Evolutionary conservation across 495 filamentous ascomycete genomes (phyloP), one percentile per base, ranked within the genome.

Genomic region (Glutinoglossum americanum): DNA sequence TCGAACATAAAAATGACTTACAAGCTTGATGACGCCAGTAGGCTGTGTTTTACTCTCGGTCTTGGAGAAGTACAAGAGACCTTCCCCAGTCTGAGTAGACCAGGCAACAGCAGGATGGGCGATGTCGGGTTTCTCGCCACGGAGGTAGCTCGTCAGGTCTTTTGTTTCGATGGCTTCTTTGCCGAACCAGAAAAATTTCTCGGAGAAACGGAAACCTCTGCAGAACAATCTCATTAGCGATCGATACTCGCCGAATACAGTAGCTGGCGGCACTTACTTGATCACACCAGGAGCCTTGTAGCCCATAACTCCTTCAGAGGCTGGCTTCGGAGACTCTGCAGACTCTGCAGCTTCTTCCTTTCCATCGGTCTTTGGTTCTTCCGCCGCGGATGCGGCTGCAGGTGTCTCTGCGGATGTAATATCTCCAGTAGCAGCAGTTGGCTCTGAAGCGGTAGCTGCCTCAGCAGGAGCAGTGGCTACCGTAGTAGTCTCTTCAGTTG

Each of bases 151-250:
- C 60, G 73, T 65, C 39, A 94, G 74, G 65, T 84, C 73, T 70
- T 92, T 84, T 60, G 79, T 70, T 65, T 89, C 78, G 53, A 90
- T 73, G 47, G 90, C 69, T 58, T 93, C 87, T 44, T 84, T 77
- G 67, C 82, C 83, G 73, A 98, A 88, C 83, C 87, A 97, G 77
- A 98, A 95, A 76, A 85, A 83, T 63, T 81, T 80, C 77, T 86
- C 87, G 55, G 79, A 72, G 69, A 80, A 82, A 61, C 78, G 73
- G 61, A 84, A 70, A 57, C 73, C 70, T 74, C 81, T 85, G 60
- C 59, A 26, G 8, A 51, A 37, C 30, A 23, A 5, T 17, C 15
- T 5, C 23, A 17, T 53, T 53, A 53, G 23, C n/a, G n/a, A n/a
- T n/a, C n/a, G n/a, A n/a, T n/a, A n/a, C n/a, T n/a, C 30, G 30